These are phyloP conservation scores for Poa annua DNA, from an alignment of 176 grass and related monocot genomes.

Conservation along the genomic window DNA sequence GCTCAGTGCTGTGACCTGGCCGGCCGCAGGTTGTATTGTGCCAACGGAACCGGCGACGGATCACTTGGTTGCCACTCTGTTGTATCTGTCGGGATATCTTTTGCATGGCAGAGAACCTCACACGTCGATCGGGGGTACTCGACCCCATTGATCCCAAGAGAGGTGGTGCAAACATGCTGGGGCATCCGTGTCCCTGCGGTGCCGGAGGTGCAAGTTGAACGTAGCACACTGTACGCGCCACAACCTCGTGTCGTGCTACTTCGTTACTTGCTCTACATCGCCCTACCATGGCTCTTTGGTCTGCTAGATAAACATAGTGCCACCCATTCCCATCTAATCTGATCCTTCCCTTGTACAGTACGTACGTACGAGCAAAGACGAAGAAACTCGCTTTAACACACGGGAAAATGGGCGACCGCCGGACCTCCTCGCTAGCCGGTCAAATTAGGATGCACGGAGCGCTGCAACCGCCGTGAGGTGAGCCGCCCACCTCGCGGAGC, in stretches of 20 bases:
- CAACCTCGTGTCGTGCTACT: neutral
- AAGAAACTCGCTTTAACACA: neutral
- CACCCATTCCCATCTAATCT: neutral
- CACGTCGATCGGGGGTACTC: neutral
- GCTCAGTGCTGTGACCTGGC: neutral
- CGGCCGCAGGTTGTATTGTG: neutral
- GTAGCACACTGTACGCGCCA: neutral
- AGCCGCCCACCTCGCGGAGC: constrained; percentile 13
- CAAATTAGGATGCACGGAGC: constrained; percentile 6
- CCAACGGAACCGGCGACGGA: neutral
- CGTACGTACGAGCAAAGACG: neutral
- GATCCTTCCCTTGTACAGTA: neutral
- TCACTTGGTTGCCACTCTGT: neutral
- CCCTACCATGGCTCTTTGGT: neutral
- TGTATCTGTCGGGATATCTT: neutral
- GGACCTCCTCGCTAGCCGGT: too few relatives aligned
- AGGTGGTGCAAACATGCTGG: neutral
- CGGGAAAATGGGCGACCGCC: neutral
- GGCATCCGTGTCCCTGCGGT: neutral
- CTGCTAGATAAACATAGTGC: neutral
- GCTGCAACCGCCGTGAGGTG: constrained; percentile 31
- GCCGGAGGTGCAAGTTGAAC: too few relatives aligned
- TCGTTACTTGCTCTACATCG: neutral
- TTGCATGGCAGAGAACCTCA: neutral
- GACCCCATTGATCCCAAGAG: neutral